Base-by-base conservation (phyloP, 23 red algal species). In the Pyropia yezoensis region DNA sequence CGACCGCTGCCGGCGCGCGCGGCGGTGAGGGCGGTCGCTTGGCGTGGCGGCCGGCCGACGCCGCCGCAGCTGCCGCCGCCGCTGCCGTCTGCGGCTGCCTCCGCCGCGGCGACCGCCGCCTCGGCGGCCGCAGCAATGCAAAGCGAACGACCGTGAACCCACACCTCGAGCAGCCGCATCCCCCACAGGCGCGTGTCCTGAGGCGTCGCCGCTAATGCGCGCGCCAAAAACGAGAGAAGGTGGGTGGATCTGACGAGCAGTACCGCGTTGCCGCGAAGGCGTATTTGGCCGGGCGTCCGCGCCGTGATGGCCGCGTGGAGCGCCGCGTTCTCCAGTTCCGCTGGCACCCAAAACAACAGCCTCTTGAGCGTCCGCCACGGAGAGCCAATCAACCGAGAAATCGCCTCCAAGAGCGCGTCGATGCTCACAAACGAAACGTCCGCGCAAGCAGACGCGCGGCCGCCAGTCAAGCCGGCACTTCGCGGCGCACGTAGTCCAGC, bases 161-260 rank as follows among this genome's bases (percentile, higher is more conserved):
- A 86, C 17, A 71, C 81, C 24, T 86, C 81, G 52, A 86, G 32
- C 12, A 86, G 62, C 27, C 64, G 60, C 81, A 75, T 75, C 12
- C 81, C 81, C 81, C 81, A 86, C 52, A 86, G 49, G 50, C 81
- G 66, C 9, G 70, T 86, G 67, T 86, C 81, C 50, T 71, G 47
- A 49, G 30, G 70, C 7, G 57, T 56, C 32, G 59, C 60, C 52
- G 69, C 69, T 63, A 86, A 18, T 17, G 76, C 57, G 3, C 52
- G 52, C 51, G 76, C 81, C 32, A 71, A 64, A 20, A 50, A 52
- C 23, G 70, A 63, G 45, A 86, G 76, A 12, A 86, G 69, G 18
- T 76, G 68, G 19, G 61, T 69, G 8, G 64, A 49, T 8, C 62
- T 55, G 62, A 86, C 76, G 21, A 76, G 70, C 54, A 62, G 69